A percentile compares a stretch with the other conserved stretches of the same genome.
Conservation (phyloP, 129 eudicot species). For the Tanacetum coccineum region DNA sequence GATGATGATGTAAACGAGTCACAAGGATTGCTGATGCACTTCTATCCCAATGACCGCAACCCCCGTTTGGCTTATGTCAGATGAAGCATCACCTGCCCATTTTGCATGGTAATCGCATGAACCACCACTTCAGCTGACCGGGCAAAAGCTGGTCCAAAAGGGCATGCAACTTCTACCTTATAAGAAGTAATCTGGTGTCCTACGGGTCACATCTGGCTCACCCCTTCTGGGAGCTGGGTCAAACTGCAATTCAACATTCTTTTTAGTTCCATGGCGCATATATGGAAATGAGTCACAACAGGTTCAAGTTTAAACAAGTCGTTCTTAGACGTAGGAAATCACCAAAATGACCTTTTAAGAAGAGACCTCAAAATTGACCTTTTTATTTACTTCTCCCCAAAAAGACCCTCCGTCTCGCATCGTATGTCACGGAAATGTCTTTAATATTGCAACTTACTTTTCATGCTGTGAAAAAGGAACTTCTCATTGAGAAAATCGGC, state of each 20-base stretch:
- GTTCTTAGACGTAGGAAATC: no score
- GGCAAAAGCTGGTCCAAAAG: neutral
- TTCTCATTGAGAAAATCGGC: no score
- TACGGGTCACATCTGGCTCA: constrained; percentile 81
- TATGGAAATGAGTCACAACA: neutral
- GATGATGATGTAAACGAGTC: neutral
- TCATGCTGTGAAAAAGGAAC: no score
- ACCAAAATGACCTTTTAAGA: no score
- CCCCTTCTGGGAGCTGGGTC: constrained; percentile 92
- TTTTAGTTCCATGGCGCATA: neutral
- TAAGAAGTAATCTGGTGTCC: constrained; percentile 79
- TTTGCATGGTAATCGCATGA: constrained; percentile 6
- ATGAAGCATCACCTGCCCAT: constrained; percentile 16
- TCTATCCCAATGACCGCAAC: neutral
- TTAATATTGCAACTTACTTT: no score
- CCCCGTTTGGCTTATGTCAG: neutral
- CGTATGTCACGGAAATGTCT: no score
- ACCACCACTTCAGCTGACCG: constrained; percentile 6
- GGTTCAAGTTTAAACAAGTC: neutral
- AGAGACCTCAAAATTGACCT: no score
- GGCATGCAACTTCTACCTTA: constrained; percentile 26
- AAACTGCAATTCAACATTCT: constrained; percentile 48
- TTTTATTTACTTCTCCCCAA: no score
- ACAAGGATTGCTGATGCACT: constrained; percentile 1
- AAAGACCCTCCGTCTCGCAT: no score